Base-by-base conservation (phyloP, 2,329 filamentous ascomycete genomes). In the Pyricularia sp. region DNA sequence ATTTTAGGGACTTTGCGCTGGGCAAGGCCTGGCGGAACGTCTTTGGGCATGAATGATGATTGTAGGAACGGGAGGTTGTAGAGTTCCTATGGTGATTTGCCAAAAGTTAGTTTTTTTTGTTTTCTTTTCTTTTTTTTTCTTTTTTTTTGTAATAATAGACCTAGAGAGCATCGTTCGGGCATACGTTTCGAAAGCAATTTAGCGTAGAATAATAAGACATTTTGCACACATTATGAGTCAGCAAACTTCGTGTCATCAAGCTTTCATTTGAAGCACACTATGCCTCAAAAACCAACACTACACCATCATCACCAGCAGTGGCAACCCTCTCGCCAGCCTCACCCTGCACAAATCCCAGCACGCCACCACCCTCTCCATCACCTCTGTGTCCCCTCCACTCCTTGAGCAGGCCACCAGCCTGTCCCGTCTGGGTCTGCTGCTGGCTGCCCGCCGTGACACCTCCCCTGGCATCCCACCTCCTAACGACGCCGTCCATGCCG, bases 311-410 rank as follows among this genome's bases (percentile, higher is more conserved):
- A 28, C 94, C 94, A 1, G 92, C 94, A 6, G 94, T 97, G 4
- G 96, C 83, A 62, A 97, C 80, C 68, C 87, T 82, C 75, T 87
- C 84, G 0, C 91, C 91, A 3, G 81, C 84, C 73, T 87, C 82
- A 7, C 87, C 87, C 76, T 97, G 92, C 64, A 96, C 93, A 73
- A 97, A 99, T 0, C 89, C 93, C 70, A 97, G 77, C 9, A 97
- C 88, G 64, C 93, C 93, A 40, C 93, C 93, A 26, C 91, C 88
- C 77, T 94, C 91, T 13, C 91, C 89, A 72, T 90, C 86, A 33
- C 93, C 87, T 70, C 90, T 75, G 74, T 99, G 94, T 0, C 94
- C 94, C 75, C 83, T 91, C 93, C 93, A 97, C 76, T 97, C 93
- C 68, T 87, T 88, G 28, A 91, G 78, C 64, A 96, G 78, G 0